Evolutionary conservation across 495 filamentous ascomycete genomes (phyloP).

Genomic region (Penicillium pancosmium): DNA sequence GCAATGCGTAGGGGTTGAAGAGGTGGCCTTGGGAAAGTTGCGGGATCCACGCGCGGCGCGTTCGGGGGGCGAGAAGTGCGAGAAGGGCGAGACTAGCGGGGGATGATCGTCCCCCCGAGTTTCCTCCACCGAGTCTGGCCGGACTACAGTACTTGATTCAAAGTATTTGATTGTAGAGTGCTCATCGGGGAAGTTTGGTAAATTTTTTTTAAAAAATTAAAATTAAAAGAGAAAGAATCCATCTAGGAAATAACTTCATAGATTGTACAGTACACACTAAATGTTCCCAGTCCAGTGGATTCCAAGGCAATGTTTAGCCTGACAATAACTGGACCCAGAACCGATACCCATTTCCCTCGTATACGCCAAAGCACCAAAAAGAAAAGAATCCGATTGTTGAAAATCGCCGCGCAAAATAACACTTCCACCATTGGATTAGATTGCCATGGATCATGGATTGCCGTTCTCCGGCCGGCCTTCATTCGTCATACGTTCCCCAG

Average conservation of each 20-base stretch:
- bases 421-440: neutral
- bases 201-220: neutral
- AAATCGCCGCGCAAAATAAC: neutral
- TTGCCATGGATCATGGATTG: conserved; percentile 1
- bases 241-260: neutral
- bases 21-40: conserved; percentile 18
- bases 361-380: conserved; percentile 6
- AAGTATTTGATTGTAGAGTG: too few species aligned
- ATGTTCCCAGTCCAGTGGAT: neutral
- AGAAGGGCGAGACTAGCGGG: conserved; percentile 16
- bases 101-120: conserved; percentile 15
- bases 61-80: conserved; percentile 5
- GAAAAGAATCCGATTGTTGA: neutral
- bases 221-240: neutral
- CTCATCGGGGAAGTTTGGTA: neutral
- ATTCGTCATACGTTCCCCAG: conserved; percentile 14
- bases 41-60: conserved; percentile 26
- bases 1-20: conserved; percentile 8
- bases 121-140: too few species aligned
- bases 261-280: neutral
- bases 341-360: neutral
- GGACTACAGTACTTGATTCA: neutral
- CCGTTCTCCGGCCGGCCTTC: neutral
- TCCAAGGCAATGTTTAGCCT: neutral
- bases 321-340: neutral